Evolutionary conservation across 345 rosid genomes (phyloP).

Genomic region (Punica granatum): DNA sequence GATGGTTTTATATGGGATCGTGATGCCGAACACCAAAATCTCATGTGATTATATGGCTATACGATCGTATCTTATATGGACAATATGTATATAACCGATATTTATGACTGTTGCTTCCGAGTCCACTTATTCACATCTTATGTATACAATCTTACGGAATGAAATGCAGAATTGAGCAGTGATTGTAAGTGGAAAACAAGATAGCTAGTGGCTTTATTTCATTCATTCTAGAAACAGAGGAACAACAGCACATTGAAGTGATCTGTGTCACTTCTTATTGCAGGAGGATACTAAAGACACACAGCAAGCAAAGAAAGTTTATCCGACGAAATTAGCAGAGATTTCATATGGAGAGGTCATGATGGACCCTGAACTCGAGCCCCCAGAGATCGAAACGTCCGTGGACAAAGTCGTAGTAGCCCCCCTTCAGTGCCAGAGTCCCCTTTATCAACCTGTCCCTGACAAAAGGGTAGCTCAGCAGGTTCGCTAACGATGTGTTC

Average conservation of each 20-base stretch:
- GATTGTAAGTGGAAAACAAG: background rate
- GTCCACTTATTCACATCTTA: too few species aligned
- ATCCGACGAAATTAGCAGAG: background rate
- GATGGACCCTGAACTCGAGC: conserved; percentile 18
- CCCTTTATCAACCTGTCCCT: conserved; percentile 70
- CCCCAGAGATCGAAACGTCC: conserved; percentile 91
- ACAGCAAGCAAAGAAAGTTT: background rate
- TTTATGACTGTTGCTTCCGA: too few species aligned
- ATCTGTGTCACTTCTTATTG: background rate
- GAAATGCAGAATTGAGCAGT: too few species aligned
- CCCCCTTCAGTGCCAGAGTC: conserved; percentile 78
- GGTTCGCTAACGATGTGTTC: conserved; percentile 79
- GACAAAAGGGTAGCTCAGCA: conserved; percentile 91
- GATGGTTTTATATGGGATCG: too few species aligned
- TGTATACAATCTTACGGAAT: too few species aligned
- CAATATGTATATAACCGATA: too few species aligned
- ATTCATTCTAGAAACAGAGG: background rate
- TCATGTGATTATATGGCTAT: background rate
- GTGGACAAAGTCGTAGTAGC: conserved; percentile 73
- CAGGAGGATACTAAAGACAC: background rate
- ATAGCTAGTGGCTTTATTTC: background rate
- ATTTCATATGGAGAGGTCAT: background rate
- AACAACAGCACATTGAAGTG: background rate
- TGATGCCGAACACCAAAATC: background rate
- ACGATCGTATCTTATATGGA: too few species aligned